Percentiles rank a stretch among this genome's conserved stretches.
Conservation (phyloP, 1,284 basidiomycete genomes). For the Sphaerobolus stellatus region DNA sequence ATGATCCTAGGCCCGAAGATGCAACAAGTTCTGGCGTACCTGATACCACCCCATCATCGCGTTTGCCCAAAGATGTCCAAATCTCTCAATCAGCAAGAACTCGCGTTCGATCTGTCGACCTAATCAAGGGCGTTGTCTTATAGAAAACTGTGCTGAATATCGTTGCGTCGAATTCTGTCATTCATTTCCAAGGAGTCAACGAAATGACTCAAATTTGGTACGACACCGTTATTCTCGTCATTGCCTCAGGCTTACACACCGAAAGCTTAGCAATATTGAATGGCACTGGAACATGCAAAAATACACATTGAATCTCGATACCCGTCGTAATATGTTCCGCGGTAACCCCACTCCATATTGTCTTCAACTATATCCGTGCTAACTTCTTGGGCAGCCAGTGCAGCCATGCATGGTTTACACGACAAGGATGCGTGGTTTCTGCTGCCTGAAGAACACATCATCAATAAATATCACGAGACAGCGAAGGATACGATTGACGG, state of each 20-base stretch:
- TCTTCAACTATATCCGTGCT: not conserved
- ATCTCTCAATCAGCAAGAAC: not conserved
- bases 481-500: not conserved
- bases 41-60: not conserved
- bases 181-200: not conserved
- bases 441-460: not conserved
- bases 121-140: not conserved
- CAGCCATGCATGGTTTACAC: not conserved
- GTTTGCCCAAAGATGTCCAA: not conserved
- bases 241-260: constrained; percentile 16
- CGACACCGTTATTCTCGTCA: not conserved
- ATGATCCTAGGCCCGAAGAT: no score
- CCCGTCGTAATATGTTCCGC: not conserved
- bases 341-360: not conserved
- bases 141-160: not conserved
- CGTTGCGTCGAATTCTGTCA: not conserved
- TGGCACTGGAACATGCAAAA: constrained; percentile 1
- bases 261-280: not conserved
- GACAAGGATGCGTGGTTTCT: not conserved
- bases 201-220: not conserved
- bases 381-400: not conserved
- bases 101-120: not conserved
- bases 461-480: not conserved
- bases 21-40: no score
- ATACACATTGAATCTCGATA: not conserved